phyloP scores from a whole-genome alignment of 192 early-diverging fungal genomes.

The Globomyces pollinis-pini region DNA sequence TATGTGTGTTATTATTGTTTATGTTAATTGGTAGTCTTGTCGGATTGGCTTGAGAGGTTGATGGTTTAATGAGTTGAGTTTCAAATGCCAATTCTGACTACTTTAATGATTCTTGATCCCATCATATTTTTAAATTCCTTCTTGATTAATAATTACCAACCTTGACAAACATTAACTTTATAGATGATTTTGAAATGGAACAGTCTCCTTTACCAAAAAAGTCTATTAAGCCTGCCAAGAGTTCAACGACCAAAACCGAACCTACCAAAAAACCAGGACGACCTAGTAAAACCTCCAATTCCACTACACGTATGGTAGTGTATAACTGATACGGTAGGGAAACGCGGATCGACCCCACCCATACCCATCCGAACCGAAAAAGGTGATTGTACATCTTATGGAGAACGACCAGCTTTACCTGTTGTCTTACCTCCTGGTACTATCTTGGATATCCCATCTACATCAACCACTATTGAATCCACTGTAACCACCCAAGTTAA shows the following conservation, averaged over 20 bases:
- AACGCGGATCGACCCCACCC: not conserved
- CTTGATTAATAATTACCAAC: no score
- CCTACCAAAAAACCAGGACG: not conserved
- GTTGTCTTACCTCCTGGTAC: not conserved
- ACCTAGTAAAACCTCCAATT: not conserved
- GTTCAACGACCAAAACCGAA: not conserved
- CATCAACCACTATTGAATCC: no score
- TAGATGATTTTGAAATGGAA: not conserved
- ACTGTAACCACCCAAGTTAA: no score
- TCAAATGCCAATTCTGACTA: no score
- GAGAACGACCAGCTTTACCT: not conserved
- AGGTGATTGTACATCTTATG: conserved; percentile 3
- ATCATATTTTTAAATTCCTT: not conserved
- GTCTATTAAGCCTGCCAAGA: not conserved
- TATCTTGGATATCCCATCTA: not conserved
- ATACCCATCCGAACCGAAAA: conserved; percentile 10
- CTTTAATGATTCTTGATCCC: not conserved
- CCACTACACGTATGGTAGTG: no score
- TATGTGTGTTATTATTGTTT: not conserved
- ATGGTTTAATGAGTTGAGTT: no score
- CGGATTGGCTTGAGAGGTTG: not conserved
- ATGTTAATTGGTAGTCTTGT: not conserved
- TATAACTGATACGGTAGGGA: not conserved
- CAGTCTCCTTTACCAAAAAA: not conserved
- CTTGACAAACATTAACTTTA: not conserved